Evolutionary conservation across 2,329 filamentous ascomycete genomes (phyloP).

Genomic region (Leptodontidium sp.): DNA sequence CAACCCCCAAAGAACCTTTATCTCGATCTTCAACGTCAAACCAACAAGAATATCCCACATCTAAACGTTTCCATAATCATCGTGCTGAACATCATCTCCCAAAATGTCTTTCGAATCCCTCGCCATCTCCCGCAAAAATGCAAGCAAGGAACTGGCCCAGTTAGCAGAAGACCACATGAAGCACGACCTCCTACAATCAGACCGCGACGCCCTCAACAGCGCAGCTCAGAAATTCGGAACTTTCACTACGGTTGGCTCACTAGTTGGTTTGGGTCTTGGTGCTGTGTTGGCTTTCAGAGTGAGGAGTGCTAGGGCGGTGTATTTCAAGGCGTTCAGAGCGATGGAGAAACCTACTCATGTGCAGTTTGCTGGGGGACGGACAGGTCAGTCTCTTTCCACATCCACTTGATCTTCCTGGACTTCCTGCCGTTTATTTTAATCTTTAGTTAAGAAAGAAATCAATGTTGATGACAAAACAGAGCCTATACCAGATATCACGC

Average conservation of each 20-base stretch:
- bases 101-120: slow-evolving; percentile 31
- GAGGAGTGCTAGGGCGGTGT: slow-evolving; percentile 60
- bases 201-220: slow-evolving; percentile 30
- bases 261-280: slow-evolving; percentile 67
- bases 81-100: not conserved
- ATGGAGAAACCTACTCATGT: slow-evolving; percentile 69
- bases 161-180: slow-evolving; percentile 32
- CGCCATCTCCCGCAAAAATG: slow-evolving; percentile 30
- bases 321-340: slow-evolving; percentile 68
- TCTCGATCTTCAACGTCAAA: not conserved
- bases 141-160: slow-evolving; percentile 24
- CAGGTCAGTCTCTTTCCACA: slow-evolving; percentile 51
- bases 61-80: not conserved
- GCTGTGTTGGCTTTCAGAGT: slow-evolving; percentile 64
- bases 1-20: not conserved
- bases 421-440: not conserved
- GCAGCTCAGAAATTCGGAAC: slow-evolving; percentile 63
- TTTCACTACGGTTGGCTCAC: slow-evolving; percentile 65
- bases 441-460: not conserved
- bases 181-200: slow-evolving; percentile 27
- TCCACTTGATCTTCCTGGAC: not conserved
- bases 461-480: slow-evolving; percentile 51
- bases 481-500: slow-evolving; percentile 66
- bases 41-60: not conserved
- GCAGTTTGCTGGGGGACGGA: slow-evolving; percentile 66